Percentiles rank a stretch among this genome's conserved stretches.
These are phyloP conservation scores for Trypanosoma boissoni DNA, from an alignment of 208 protist genomes.

Conservation along the genomic window DNA sequence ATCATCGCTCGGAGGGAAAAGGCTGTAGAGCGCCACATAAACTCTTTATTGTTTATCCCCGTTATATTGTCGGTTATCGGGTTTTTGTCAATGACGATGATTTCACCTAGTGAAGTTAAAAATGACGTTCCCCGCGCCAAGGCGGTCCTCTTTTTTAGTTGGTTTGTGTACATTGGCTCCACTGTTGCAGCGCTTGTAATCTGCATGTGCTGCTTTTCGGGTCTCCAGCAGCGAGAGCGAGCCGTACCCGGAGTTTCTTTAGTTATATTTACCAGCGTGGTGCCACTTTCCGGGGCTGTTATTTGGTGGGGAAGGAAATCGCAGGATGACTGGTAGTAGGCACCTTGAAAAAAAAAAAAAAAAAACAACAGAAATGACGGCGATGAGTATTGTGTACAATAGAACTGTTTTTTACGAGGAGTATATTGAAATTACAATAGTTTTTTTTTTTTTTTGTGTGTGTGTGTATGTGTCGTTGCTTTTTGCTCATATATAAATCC, in stretches of 20 bases:
- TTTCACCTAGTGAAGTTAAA: conserved; percentile 53
- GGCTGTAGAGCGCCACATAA: conserved; percentile 32
- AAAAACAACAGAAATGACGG: no score
- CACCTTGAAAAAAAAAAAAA: conserved; percentile 1
- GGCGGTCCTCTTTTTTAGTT: conserved; percentile 65
- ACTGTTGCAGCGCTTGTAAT: conserved; percentile 51
- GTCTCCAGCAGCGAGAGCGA: conserved; percentile 33
- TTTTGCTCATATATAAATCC: neutral
- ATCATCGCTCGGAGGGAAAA: conserved; percentile 44
- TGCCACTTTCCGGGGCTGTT: conserved; percentile 50
- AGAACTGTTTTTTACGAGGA: no score
- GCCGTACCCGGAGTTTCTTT: conserved; percentile 55
- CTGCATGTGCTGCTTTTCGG: conserved; percentile 47
- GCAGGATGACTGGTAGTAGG: conserved; percentile 16
- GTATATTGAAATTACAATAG: neutral
- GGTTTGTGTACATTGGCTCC: conserved; percentile 65
- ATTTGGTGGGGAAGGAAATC: conserved; percentile 64
- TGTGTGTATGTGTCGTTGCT: neutral
- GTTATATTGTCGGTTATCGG: conserved; percentile 71
- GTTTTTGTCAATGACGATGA: conserved; percentile 52
- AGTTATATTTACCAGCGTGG: conserved; percentile 55
- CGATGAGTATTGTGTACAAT: no score
- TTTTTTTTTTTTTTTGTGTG: neutral
- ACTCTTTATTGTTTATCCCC: conserved; percentile 53
- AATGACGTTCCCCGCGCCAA: conserved; percentile 53